Base-by-base conservation (phyloP, 1,284 basidiomycete species). In the Abortiporus biennis region DNA sequence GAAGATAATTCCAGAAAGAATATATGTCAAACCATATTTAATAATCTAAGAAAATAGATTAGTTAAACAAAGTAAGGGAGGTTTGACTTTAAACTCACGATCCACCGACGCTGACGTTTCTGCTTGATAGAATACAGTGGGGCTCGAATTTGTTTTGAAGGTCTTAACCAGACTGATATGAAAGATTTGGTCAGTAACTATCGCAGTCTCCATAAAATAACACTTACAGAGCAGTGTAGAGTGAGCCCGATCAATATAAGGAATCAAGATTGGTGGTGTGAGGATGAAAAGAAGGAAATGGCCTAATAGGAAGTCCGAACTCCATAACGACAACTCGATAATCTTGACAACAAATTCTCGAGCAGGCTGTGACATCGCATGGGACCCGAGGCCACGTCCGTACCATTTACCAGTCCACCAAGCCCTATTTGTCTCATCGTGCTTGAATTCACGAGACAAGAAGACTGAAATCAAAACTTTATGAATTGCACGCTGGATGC, bases 321-420 rank as follows among this genome's bases (percentile, higher is more conserved):
- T 80, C 78, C 87, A 90, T 4, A 90, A 65, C 24, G 80, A 83
- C 56, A 89, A 66, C 63, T 90, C 88, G 48, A 90, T 85, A 50
- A 85, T 81, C 74, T 92, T 92, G 64, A 91, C 88, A 49, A 91
- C 64, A 55, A 81, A 94, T 74, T 94, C 89, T 63, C 93, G 87
- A 9, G 80, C 82, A 12, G 87, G 86, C 61, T 90, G 93, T 15
- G 89, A 92, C 76, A 93, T 85, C 33, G 83, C 89, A 62, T 92
- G 85, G 3, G 78, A 58, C 31, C 93, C 93, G 24, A 96, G 74
- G 3, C 91, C 92, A 38, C 92, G 85, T 43, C 92, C 92, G 62
- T 93, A 94, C 92, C 92, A 96, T 52, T 89, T 80, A 57, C 93
- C 92, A 31, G 92, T 94, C 93, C 93, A 97, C 92, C 92, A 97